Base-by-base conservation (phyloP, 176 grass and related monocot species). In the Phoenix roebelenii region DNA sequence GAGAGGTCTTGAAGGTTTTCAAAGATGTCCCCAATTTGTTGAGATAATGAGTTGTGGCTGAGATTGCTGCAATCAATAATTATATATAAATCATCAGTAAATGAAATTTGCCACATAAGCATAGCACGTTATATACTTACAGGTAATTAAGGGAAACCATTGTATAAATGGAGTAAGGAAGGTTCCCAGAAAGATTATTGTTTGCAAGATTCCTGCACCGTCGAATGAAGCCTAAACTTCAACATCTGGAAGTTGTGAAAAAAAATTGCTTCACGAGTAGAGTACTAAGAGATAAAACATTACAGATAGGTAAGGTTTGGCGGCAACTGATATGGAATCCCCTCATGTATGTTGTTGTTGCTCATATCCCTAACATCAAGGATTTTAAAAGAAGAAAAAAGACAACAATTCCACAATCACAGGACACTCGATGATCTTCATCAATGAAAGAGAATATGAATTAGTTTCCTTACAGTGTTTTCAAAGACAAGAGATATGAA, bases 261-360 rank as follows among this genome's bases (percentile, higher is more conserved):
- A 15, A 54, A 29, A 26, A 10, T 44, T 44, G 35, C 3, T 44
- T 44, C 1, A 44, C 35, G 2, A 12, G 35, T 44, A 44, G 12
- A 54, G 20, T 39, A 48, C 39, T 22, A 5, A 39, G 35, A 24
- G 1, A 68, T 16, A 17, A 16, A 55, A 66, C 24, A 66, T 53
- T 3, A 66, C 25, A 15, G 22, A 54, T 98, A 85, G 68, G 58
- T 81, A 16, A 98, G 78, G 73, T 98, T 98, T 54, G 64, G 71
- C 39, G 94, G 94, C 60, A 98, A 50, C 65, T 98, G 88, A 66
- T 93, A 98, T 18, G 94, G 94, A 77, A 98, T 76, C n/a, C 61
- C 30, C 57, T 89, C 79, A 68, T 81, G 79, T 58, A 98, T 74
- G 74, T 68, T 79, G 82, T 98, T 98, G 67, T 68, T 75, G 62